A percentile compares a stretch with the other conserved stretches of the same genome.
These are phyloP conservation scores for Physcia stellaris DNA, from an alignment of 495 filamentous ascomycete species.

Conservation along the genomic window DNA sequence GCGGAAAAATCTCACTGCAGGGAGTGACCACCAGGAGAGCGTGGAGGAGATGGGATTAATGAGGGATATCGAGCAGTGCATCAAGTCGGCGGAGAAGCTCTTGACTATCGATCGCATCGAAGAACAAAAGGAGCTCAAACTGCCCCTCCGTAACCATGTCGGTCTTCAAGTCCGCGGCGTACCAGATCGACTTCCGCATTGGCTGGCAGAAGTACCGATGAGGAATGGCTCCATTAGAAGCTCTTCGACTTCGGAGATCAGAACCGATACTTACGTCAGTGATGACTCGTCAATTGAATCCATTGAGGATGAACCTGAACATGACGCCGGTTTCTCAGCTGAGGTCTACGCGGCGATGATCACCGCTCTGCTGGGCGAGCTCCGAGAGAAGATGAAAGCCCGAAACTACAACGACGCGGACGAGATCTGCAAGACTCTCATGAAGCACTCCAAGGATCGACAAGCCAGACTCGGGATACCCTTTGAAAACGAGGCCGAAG, in stretches of 20 bases:
- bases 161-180: background rate
- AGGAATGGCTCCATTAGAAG: background rate
- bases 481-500: conserved; percentile 11
- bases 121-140: conserved; percentile 3
- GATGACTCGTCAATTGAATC: conserved; percentile 9
- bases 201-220: background rate
- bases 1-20: conserved; percentile 4
- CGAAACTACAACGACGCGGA: conserved; percentile 10
- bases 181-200: background rate
- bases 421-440: conserved; percentile 1
- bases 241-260: background rate
- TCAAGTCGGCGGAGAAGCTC: conserved; percentile 8
- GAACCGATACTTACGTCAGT: conserved; percentile 4
- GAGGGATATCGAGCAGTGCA: conserved; percentile 8
- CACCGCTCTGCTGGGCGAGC: conserved; percentile 3
- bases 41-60: conserved; percentile 8
- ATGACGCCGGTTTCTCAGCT: conserved; percentile 7
- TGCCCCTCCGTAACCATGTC: background rate
- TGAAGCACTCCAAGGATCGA: conserved; percentile 10
- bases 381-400: background rate
- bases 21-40: background rate
- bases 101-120: conserved; percentile 4
- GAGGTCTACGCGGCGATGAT: conserved; percentile 11
- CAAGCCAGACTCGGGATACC: conserved; percentile 7
- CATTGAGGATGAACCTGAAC: conserved; percentile 11